Evolutionary conservation across 2,329 filamentous ascomycete species (phyloP), one percentile per base, ranked within the genome.

Genomic region (Plenodomus tracheiphilus): DNA sequence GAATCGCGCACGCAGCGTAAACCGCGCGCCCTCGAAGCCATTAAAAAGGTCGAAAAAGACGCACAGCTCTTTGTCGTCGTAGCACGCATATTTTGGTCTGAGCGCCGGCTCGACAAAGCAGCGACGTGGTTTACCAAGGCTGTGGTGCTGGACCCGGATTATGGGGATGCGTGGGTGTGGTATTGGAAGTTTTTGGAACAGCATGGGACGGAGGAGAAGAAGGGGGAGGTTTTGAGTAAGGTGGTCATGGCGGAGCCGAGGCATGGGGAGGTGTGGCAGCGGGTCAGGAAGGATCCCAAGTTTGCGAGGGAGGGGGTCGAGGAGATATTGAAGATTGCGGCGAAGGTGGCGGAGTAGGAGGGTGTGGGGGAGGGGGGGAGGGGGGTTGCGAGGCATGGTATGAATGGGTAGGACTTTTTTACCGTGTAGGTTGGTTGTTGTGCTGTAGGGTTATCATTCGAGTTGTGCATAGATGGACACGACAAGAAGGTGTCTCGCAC

Each of bases 91-190:
- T 97, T 99, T 76, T 99, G 94, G 94, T 86, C 84, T 9, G 94
- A 99, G 75, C 83, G 94, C 47, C 87, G 87, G 68, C 80, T 99
- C 19, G 94, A 97, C 61, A 96, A 97, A 73, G 93, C 94, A 2
- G 88, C 92, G 73, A 92, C 85, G 57, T 99, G 94, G 94, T 99
- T 99, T 72, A 91, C 97, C 75, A 96, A 96, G 75, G 94, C 94
- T 0, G 85, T 97, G 47, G 80, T 96, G 45, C 78, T 94, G 11
- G 91, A 99, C 66, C 85, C 87, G 30, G 92, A 97, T 70, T 77
- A 85, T 42, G 94, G 94, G 42, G 95, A 99, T 76, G 89, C 86
- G 10, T 99, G 95, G 95, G 93, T 91, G 17, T 99, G 93, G 93
- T 99, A 97, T 73, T 94, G 91, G 73, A 92, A 93, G 72, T 99